A percentile compares a stretch with the other conserved stretches of the same genome.
Evolutionary conservation across 306 rosid species (phyloP).

Genomic region (Vigna angularis): DNA sequence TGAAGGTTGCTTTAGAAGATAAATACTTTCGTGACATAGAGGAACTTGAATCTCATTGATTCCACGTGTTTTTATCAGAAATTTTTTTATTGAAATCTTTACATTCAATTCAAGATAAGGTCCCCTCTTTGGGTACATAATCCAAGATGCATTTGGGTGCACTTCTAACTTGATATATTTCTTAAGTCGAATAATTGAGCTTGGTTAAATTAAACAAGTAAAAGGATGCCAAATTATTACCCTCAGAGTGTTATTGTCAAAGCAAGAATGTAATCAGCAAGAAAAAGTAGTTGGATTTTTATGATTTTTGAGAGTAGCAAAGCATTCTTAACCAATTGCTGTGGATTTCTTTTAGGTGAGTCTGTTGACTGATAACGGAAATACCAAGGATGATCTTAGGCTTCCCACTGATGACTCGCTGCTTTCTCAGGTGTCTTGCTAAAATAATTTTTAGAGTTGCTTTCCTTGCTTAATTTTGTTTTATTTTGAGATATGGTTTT

Average conservation of each 20-base stretch:
- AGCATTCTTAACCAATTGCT: conserved; percentile 31
- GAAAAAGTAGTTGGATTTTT: conserved; percentile 3
- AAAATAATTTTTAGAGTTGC: background rate
- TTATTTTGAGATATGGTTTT: background rate
- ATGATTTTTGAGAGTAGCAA: background rate
- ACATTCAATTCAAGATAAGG: background rate
- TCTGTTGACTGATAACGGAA: conserved; percentile 74
- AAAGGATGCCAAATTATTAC: background rate
- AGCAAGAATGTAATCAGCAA: background rate
- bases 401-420: conserved; percentile 78
- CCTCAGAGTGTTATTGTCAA: background rate
- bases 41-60: background rate
- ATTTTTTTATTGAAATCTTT: background rate
- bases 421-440: conserved; percentile 60
- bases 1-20: conserved; percentile 1
- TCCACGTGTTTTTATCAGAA: background rate
- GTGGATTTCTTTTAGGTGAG: conserved; percentile 59
- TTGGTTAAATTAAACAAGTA: background rate
- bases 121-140: too few species aligned
- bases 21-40: background rate
- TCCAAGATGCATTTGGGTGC: conserved; percentile 2
- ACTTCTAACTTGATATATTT: conserved; percentile 15
- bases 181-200: background rate
- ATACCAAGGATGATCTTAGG: conserved; percentile 80
- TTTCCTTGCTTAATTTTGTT: background rate